These are phyloP conservation scores for Puccinia horiana DNA, from an alignment of 1,284 basidiomycete genomes.

Conservation along the genomic window DNA sequence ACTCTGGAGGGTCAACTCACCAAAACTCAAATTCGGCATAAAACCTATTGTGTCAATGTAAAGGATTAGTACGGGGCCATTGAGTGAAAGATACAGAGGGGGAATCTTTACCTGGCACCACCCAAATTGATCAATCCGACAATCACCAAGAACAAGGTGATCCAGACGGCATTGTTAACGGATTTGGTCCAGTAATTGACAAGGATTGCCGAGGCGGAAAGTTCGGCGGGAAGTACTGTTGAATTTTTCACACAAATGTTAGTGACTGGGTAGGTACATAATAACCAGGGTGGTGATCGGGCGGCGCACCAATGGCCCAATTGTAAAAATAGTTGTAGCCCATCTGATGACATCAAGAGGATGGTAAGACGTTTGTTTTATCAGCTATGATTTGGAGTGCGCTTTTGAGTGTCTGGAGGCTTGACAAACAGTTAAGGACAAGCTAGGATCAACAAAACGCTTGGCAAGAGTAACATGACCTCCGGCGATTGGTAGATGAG, in stretches of 20 bases:
- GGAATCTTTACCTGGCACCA: conserved; percentile 55
- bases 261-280: background rate
- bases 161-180: conserved; percentile 60
- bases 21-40: conserved; percentile 48
- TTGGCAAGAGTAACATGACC: conserved; percentile 77
- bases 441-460: conserved; percentile 75
- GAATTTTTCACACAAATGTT: conserved; percentile 53
- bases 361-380: background rate
- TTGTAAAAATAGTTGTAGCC: conserved; percentile 58
- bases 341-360: conserved; percentile 14
- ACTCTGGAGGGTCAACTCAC: background rate
- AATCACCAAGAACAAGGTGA: conserved; percentile 60
- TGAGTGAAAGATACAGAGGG: background rate
- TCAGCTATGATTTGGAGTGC: background rate
- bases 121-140: conserved; percentile 61
- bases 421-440: conserved; percentile 62
- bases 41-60: conserved; percentile 19
- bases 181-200: conserved; percentile 60
- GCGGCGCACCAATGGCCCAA: conserved; percentile 43
- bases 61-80: background rate
- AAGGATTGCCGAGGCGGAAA: conserved; percentile 60
- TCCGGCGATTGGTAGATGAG: conserved; percentile 62
- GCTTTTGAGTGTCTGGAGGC: background rate
- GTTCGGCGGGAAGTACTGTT: conserved; percentile 60
- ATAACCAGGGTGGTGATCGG: background rate